A percentile compares a stretch with the other conserved stretches of the same genome.
Evolutionary conservation across 2,329 filamentous ascomycete genomes (phyloP).

Genomic region (Xylaria sp.): DNA sequence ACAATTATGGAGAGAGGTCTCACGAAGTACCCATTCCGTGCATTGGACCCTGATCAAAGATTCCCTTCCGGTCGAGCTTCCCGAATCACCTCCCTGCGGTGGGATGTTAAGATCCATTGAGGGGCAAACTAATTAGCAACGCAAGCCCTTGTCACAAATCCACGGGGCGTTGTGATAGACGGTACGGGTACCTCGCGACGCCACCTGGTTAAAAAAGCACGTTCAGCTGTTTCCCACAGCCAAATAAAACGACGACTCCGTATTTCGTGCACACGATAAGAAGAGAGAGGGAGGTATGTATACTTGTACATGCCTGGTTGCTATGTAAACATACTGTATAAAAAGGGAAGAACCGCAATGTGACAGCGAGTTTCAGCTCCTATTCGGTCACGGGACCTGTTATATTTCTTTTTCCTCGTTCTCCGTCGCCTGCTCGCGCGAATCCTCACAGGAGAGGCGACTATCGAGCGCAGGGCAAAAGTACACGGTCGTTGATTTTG

Average conservation of each 20-base stretch:
- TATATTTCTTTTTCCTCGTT: constrained; percentile 1
- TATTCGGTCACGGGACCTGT: neutral
- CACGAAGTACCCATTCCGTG: neutral
- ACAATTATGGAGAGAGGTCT: neutral
- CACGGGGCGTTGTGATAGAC: constrained; percentile 9
- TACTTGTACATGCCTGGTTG: neutral
- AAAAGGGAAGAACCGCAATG: neutral
- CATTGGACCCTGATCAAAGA: neutral
- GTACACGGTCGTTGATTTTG: neutral
- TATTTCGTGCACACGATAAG: neutral
- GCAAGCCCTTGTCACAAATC: constrained; percentile 6
- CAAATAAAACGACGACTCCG: neutral
- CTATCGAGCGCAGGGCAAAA: neutral
- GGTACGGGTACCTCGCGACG: constrained; percentile 4
- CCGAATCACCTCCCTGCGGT: neutral
- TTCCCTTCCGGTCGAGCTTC: neutral
- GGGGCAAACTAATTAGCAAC: constrained; percentile 12
- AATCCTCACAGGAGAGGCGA: neutral
- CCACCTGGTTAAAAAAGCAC: constrained; percentile 9
- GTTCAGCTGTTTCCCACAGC: constrained; percentile 9
- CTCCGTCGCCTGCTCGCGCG: neutral
- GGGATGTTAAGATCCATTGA: neutral
- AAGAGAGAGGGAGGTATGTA: neutral
- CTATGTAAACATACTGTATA: neutral
- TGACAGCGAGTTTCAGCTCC: constrained; percentile 3